Evolutionary conservation across 768 basidiomycete species (phyloP).

Genomic region (Phanerochaete sordida): DNA sequence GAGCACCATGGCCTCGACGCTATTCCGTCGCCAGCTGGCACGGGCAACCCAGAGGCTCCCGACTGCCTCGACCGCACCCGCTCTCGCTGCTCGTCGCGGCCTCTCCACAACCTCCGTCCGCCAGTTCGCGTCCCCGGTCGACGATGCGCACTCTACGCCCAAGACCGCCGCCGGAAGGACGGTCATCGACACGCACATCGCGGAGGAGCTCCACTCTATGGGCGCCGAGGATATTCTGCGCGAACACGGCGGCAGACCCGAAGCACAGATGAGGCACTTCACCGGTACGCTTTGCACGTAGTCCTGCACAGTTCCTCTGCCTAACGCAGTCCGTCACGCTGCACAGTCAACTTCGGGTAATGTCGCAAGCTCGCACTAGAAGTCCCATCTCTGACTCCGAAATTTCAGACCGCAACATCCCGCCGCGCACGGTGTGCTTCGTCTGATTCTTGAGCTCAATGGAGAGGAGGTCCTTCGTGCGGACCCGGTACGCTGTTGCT

Average conservation of each 20-base stretch:
- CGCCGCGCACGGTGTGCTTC: conserved; percentile 96
- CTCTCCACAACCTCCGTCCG: conserved; percentile 37
- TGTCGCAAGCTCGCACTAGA: conserved; percentile 17
- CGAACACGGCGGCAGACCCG: conserved; percentile 67
- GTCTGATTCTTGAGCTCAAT: conserved; percentile 95
- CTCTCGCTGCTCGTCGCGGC: conserved; percentile 30
- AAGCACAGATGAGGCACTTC: conserved; percentile 87
- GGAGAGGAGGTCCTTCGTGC: conserved; percentile 92
- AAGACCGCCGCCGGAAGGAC: neutral
- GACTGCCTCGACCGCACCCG: conserved; percentile 22
- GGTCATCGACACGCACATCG: conserved; percentile 64
- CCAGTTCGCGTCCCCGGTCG: conserved; percentile 8
- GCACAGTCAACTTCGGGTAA: conserved; percentile 87
- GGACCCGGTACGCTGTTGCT: conserved; percentile 58
- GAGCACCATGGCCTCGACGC: conserved; percentile 57
- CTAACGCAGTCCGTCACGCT: neutral
- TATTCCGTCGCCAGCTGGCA: conserved; percentile 58
- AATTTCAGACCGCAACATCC: conserved; percentile 88
- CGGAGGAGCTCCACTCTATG: conserved; percentile 84
- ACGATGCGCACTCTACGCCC: neutral
- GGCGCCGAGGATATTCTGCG: conserved; percentile 74
- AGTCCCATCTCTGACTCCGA: neutral
- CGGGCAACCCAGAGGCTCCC: conserved; percentile 35
- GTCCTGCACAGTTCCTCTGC: conserved; percentile 2
- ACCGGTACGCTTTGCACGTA: conserved; percentile 56